phyloP scores from a whole-genome alignment of 2,329 filamentous ascomycete genomes.

The Sporothrix pseudoabietina region DNA sequence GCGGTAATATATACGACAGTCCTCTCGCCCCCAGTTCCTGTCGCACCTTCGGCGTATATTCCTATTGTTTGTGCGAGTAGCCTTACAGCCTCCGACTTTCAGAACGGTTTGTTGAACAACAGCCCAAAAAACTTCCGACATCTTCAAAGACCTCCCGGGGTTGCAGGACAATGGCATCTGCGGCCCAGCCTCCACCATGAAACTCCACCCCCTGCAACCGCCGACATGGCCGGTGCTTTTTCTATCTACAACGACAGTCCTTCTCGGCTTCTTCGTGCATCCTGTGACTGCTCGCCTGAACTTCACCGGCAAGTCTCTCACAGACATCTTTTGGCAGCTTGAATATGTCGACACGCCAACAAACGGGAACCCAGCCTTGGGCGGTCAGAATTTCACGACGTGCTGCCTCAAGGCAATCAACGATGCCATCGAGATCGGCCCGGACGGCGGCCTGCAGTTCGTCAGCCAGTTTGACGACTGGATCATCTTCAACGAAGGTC shows the following conservation, averaged over 20 bases:
- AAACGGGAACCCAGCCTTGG: slow-evolving; percentile 23
- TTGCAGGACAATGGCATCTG: slow-evolving; percentile 22
- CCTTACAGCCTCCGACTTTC: not conserved
- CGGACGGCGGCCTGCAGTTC: slow-evolving; percentile 29
- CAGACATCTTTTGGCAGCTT: slow-evolving; percentile 33
- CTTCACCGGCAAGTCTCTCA: slow-evolving; percentile 23
- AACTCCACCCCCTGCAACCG: not conserved
- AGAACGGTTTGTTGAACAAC: not conserved
- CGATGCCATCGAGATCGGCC: slow-evolving; percentile 33
- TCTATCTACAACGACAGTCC: not conserved
- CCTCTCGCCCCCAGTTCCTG: not conserved
- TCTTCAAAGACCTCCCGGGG: not conserved
- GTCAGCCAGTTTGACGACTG: slow-evolving; percentile 15
- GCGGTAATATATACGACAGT: not conserved
- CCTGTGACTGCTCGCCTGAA: slow-evolving; percentile 11
- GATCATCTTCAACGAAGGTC: slow-evolving; percentile 29
- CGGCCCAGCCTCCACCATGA: slow-evolving; percentile 20
- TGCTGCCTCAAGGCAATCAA: slow-evolving; percentile 38
- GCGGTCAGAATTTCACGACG: slow-evolving; percentile 38
- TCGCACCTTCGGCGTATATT: not conserved
- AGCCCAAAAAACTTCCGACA: not conserved
- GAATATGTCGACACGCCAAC: slow-evolving; percentile 19
- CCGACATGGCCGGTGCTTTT: not conserved
- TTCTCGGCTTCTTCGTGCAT: not conserved
- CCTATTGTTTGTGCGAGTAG: not conserved